A percentile compares a stretch with the other conserved stretches of the same genome.
Conservation (phyloP, 768 basidiomycete species). For the Lentinula guzmanii region DNA sequence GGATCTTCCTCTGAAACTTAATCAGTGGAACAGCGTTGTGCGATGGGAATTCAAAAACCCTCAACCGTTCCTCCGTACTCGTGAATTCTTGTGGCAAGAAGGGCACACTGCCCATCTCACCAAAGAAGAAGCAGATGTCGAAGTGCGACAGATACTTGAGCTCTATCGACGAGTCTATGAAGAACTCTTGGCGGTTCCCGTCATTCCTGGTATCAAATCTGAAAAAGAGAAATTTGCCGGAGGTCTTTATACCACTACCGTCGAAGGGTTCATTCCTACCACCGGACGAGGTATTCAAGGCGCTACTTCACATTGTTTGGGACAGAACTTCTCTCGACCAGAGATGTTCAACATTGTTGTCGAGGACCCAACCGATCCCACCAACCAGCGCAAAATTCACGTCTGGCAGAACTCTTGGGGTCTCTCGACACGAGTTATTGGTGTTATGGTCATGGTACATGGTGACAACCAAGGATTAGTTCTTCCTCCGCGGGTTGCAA, state of each 20-base stretch:
- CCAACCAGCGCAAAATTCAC: conserved; percentile 61
- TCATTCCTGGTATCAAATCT: conserved; percentile 94
- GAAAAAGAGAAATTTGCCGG: conserved; percentile 99
- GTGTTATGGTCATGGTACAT: conserved; percentile 99
- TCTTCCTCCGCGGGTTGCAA: conserved; percentile 95
- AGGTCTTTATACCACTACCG: conserved; percentile 94
- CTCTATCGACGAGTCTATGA: conserved; percentile 95
- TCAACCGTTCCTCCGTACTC: conserved; percentile 97
- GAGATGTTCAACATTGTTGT: conserved; percentile 99
- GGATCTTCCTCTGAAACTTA: conserved; percentile 93
- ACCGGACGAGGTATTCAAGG: conserved; percentile 97
- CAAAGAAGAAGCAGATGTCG: conserved; percentile 83
- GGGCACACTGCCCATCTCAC: conserved; percentile 95
- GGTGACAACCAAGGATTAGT: conserved; percentile 97
- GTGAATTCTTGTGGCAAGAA: conserved; percentile 99
- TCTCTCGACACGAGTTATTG: conserved; percentile 90
- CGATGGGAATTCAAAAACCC: conserved; percentile 99
- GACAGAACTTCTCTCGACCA: conserved; percentile 94
- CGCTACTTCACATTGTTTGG: conserved; percentile 96
- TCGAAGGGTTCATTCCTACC: conserved; percentile 97
- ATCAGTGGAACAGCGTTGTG: conserved; percentile 99
- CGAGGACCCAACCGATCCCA: conserved; percentile 82
- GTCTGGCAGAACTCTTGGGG: conserved; percentile 99
- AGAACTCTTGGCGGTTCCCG: conserved; percentile 95
- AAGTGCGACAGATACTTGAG: conserved; percentile 92